Conservation (phyloP, 768 basidiomycete species). For the Lentinula sp. region DNA sequence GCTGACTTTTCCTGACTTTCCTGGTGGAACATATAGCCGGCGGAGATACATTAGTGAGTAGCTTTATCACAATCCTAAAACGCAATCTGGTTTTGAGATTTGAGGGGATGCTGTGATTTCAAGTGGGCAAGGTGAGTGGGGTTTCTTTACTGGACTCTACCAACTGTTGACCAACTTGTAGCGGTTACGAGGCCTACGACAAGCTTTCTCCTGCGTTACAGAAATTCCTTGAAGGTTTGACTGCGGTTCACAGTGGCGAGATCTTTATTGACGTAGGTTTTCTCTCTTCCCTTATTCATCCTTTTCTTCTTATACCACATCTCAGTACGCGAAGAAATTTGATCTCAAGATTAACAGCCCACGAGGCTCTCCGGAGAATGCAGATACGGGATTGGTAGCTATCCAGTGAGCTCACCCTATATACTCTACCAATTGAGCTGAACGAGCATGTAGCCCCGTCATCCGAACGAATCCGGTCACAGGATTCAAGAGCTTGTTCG, state of each 20-base stretch:
- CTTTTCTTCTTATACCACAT: background rate
- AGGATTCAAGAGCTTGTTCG: conserved; percentile 50
- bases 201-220: conserved; percentile 48
- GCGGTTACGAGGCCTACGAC: conserved; percentile 61
- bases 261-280: conserved; percentile 30
- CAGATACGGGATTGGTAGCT: conserved; percentile 38
- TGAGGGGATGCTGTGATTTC: background rate
- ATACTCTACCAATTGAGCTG: background rate
- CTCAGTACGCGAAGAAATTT: conserved; percentile 23
- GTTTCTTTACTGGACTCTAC: background rate
- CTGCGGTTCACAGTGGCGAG: conserved; percentile 45
- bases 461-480: conserved; percentile 56
- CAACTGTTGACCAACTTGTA: conserved; percentile 5
- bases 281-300: background rate
- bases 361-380: conserved; percentile 50
- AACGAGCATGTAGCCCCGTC: conserved; percentile 29
- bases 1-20: background rate
- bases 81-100: background rate
- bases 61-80: background rate
- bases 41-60: conserved; percentile 36
- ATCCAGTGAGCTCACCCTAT: conserved; percentile 33
- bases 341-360: conserved; percentile 28
- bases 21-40: conserved; percentile 19
- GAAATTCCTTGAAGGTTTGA: conserved; percentile 52
- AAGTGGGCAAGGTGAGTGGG: conserved; percentile 34